Evolutionary conservation across 192 early-diverging fungal genomes (phyloP).

Genomic region (Phlyctochytrium planicorne): DNA sequence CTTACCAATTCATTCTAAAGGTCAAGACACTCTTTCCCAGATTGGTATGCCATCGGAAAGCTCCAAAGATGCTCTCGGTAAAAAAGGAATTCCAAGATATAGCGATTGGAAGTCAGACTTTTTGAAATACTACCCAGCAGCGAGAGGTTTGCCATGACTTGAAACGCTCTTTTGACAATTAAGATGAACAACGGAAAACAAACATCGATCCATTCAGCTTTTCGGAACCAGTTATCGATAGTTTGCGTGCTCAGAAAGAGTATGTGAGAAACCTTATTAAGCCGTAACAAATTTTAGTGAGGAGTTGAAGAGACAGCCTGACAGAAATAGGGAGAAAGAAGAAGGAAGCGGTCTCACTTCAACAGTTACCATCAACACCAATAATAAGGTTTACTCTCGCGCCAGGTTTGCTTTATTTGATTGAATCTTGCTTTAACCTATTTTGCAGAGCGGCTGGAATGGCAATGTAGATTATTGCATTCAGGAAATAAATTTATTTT

Average conservation of each 20-base stretch:
- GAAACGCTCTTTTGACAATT: constrained; percentile 21
- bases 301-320: constrained; percentile 17
- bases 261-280: constrained; percentile 14
- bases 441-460: no score
- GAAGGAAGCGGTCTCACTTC: background rate
- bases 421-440: no score
- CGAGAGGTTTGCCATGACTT: background rate
- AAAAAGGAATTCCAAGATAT: constrained; percentile 7
- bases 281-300: constrained; percentile 17
- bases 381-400: background rate
- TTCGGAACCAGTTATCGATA: constrained; percentile 37
- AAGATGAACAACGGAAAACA: constrained; percentile 1
- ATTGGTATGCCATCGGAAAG: constrained; percentile 49
- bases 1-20: constrained; percentile 13
- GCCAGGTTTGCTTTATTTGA: no score
- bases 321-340: background rate
- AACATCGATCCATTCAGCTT: constrained; percentile 33
- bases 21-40: constrained; percentile 46
- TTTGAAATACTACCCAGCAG: background rate
- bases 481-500: no score
- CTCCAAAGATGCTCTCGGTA: constrained; percentile 38
- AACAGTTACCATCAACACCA: background rate
- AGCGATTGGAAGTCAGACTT: background rate
- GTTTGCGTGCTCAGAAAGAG: constrained; percentile 50
- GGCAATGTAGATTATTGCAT: no score